Conservation (phyloP, 345 rosid genomes). For the Eucalyptus marginata region DNA sequence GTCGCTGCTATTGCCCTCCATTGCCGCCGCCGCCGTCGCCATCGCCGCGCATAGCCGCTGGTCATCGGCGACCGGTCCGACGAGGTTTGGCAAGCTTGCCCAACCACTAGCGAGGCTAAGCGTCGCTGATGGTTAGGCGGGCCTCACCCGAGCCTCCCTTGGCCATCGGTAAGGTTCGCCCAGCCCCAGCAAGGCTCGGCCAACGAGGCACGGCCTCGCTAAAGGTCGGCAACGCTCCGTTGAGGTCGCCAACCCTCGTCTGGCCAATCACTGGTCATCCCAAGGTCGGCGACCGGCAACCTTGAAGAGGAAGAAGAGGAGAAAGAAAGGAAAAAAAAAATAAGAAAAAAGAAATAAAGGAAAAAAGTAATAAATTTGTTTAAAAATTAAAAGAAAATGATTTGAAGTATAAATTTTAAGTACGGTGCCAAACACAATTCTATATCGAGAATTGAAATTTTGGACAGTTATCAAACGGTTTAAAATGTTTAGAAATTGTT, state of each 20-base stretch:
- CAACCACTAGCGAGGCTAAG: rapidly evolving
- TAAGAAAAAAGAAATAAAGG: too few relatives aligned
- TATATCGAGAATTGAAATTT: too few relatives aligned
- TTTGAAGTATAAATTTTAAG: rapidly evolving
- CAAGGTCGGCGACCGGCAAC: rapidly evolving
- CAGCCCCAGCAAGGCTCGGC: rapidly evolving
- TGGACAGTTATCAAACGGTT: too few relatives aligned
- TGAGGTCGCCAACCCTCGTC: rapidly evolving
- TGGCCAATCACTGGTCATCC: rapidly evolving
- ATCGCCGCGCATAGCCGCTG: rapidly evolving
- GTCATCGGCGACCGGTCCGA: rapidly evolving
- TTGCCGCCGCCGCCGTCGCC: rapidly evolving
- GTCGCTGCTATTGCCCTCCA: too few relatives aligned
- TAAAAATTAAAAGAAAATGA: too few relatives aligned
- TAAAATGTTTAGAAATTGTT: too few relatives aligned
- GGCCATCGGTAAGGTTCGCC: rapidly evolving
- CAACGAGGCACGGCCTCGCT: rapidly evolving
- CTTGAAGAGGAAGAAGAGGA: too few relatives aligned
- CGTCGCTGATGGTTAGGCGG: rapidly evolving
- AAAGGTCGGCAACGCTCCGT: rapidly evolving
- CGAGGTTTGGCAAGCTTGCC: too few relatives aligned
- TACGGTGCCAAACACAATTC: rapidly evolving
- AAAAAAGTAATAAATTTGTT: too few relatives aligned
- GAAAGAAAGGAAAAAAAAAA: too few relatives aligned
- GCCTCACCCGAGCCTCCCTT: too few relatives aligned